A percentile compares a stretch with the other conserved stretches of the same genome.
These are phyloP conservation scores for Closterium sp. DNA, from an alignment of 139 green algal species.

Conservation along the genomic window DNA sequence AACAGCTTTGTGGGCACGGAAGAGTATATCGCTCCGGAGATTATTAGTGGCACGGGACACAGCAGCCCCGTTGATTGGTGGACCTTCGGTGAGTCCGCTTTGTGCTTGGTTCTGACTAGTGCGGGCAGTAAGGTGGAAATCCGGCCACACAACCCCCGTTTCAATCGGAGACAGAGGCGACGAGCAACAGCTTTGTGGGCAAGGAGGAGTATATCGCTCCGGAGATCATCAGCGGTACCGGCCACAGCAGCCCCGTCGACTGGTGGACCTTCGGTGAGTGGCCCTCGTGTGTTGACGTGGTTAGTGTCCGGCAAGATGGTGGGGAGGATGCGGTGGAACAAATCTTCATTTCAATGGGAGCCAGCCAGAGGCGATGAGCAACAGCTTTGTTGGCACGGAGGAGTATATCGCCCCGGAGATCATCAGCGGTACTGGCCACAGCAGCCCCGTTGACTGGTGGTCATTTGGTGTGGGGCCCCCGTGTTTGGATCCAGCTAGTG, in stretches of 20 bases:
- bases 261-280: slow-evolving; percentile 55
- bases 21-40: slow-evolving; percentile 76
- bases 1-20: slow-evolving; percentile 91
- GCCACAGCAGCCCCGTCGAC: slow-evolving; percentile 66
- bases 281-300: slow-evolving; percentile 24
- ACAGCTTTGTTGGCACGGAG: slow-evolving; percentile 87
- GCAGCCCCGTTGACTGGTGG: slow-evolving; percentile 55
- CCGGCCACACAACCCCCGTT: too few relatives aligned
- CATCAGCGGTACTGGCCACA: too few relatives aligned
- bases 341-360: too few relatives aligned
- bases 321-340: too few relatives aligned
- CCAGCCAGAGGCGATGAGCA: too few relatives aligned
- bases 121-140: too few relatives aligned
- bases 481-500: too few relatives aligned
- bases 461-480: too few relatives aligned
- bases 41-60: slow-evolving; percentile 77
- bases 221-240: slow-evolving; percentile 67
- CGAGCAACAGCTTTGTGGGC: slow-evolving; percentile 89
- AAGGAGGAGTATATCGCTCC: slow-evolving; percentile 84
- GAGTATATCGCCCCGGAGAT: slow-evolving; percentile 87
- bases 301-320: too few relatives aligned
- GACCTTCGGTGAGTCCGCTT: slow-evolving; percentile 36
- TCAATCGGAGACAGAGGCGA: slow-evolving; percentile 78
- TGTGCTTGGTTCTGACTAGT: too few relatives aligned
- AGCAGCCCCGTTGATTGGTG: slow-evolving; percentile 60